Percentiles rank a stretch among this genome's conserved stretches.
Conservation (phyloP, 164 flowering plant genomes). For the Macadamia integrifolia region DNA sequence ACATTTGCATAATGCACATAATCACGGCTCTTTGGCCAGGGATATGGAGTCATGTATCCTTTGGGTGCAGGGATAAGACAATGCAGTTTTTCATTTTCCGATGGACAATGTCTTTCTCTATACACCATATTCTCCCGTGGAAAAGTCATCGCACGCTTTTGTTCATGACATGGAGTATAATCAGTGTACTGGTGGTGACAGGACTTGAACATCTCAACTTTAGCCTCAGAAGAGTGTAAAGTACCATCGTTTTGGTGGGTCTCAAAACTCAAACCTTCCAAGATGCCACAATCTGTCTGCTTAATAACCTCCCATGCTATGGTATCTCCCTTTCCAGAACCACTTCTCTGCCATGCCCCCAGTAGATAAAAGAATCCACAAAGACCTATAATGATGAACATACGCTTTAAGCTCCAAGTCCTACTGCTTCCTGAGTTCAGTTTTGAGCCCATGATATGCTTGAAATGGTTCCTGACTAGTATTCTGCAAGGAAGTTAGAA, state of each 20-base stretch:
- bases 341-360: conserved; percentile 95
- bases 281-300: conserved; percentile 54
- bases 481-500: conserved; percentile 9
- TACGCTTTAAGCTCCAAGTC: conserved; percentile 51
- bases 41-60: conserved; percentile 78
- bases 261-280: conserved; percentile 57
- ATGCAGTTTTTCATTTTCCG: conserved; percentile 59
- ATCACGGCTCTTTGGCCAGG: conserved; percentile 95
- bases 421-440: conserved; percentile 38
- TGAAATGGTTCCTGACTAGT: conserved; percentile 7
- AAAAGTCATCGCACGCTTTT: conserved; percentile 89
- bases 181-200: conserved; percentile 64
- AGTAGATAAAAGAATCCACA: conserved; percentile 79
- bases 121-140: conserved; percentile 92
- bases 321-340: conserved; percentile 83
- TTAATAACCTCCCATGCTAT: conserved; percentile 53
- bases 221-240: conserved; percentile 39
- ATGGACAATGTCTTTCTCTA: conserved; percentile 93
- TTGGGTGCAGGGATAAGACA: conserved; percentile 93
- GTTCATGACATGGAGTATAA: conserved; percentile 95
- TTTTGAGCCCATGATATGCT: conserved; percentile 52
- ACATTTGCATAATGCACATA: conserved; percentile 89
- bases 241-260: conserved; percentile 53
- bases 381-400: conserved; percentile 61
- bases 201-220: conserved; percentile 44